A percentile compares a stretch with the other conserved stretches of the same genome.
Conservation (phyloP, 192 early-diverging fungal genomes). For the Helicostylum pulchrum region DNA sequence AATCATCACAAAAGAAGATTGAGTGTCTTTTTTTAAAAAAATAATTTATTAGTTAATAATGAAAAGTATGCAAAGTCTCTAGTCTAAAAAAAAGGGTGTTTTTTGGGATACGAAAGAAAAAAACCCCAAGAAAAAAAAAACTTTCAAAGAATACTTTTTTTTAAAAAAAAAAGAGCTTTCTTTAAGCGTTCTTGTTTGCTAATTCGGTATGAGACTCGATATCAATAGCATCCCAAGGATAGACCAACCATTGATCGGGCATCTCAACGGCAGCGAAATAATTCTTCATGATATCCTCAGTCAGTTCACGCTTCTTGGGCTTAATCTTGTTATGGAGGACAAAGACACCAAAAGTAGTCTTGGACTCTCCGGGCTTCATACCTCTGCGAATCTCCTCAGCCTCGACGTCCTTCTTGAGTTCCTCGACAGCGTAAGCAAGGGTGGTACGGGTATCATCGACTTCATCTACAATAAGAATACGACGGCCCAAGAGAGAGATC, state of each 20-base stretch:
- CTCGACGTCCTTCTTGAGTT: slow-evolving; percentile 67
- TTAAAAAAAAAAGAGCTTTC: too few relatives aligned
- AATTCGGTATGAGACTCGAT: slow-evolving; percentile 66
- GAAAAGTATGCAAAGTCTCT: too few relatives aligned
- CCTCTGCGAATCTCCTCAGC: slow-evolving; percentile 25
- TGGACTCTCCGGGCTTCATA: slow-evolving; percentile 19
- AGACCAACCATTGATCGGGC: slow-evolving; percentile 72
- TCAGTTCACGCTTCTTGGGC: slow-evolving; percentile 62
- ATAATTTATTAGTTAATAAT: too few relatives aligned
- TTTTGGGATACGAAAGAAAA: too few relatives aligned
- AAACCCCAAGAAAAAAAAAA: too few relatives aligned
- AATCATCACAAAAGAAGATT: too few relatives aligned
- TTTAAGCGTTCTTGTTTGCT: slow-evolving; percentile 25
- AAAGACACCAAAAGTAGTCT: slow-evolving; percentile 67
- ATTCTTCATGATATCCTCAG: slow-evolving; percentile 53
- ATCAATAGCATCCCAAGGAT: slow-evolving; percentile 73
- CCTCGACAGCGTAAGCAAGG: slow-evolving; percentile 67
- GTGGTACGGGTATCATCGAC: slow-evolving; percentile 77
- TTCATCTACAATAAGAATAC: slow-evolving; percentile 77
- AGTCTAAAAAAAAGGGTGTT: too few relatives aligned
- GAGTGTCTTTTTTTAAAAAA: too few relatives aligned
- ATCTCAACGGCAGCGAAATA: slow-evolving; percentile 74
- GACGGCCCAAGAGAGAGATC: slow-evolving; percentile 60
- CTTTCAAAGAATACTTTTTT: too few relatives aligned
- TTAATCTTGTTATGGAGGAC: slow-evolving; percentile 81